phyloP scores from a whole-genome alignment of 305 asterid species.

The Ajuga reptans region DNA sequence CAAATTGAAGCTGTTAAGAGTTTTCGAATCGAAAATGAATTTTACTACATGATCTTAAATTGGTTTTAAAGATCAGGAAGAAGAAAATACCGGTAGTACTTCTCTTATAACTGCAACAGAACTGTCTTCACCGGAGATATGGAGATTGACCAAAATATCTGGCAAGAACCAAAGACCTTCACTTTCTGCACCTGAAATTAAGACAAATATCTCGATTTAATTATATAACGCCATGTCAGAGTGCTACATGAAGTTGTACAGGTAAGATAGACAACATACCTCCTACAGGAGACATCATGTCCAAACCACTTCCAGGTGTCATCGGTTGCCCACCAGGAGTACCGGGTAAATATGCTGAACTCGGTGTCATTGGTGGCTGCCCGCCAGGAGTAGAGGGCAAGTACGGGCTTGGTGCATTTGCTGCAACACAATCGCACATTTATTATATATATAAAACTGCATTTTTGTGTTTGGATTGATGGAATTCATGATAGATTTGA shows the following conservation, averaged over 20 bases:
- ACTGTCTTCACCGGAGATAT: slow-evolving; percentile 53
- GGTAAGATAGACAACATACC: slow-evolving; percentile 35
- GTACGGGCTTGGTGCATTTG: slow-evolving; percentile 95
- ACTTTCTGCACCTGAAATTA: slow-evolving; percentile 53
- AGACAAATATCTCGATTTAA: not conserved
- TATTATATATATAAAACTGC: too few species aligned
- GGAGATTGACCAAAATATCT: slow-evolving; percentile 65
- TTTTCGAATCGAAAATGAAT: not conserved
- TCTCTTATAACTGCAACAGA: slow-evolving; percentile 55
- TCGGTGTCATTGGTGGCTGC: slow-evolving; percentile 89
- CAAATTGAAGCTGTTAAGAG: too few species aligned
- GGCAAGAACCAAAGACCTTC: slow-evolving; percentile 81
- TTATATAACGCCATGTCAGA: not conserved
- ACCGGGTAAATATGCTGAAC: slow-evolving; percentile 84
- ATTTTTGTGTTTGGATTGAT: not conserved
- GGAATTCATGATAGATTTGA: not conserved
- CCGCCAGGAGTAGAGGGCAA: slow-evolving; percentile 96
- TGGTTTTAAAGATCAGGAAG: not conserved
- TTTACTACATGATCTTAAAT: not conserved
- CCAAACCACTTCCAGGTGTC: slow-evolving; percentile 92
- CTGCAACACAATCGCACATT: slow-evolving; percentile 27
- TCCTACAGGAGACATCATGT: slow-evolving; percentile 78
- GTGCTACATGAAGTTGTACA: not conserved
- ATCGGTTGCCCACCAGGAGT: slow-evolving; percentile 96
- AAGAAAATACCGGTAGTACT: slow-evolving; percentile 57